Base-by-base conservation (phyloP, 441 rosid genomes). In the Erysimum pusillum region DNA sequence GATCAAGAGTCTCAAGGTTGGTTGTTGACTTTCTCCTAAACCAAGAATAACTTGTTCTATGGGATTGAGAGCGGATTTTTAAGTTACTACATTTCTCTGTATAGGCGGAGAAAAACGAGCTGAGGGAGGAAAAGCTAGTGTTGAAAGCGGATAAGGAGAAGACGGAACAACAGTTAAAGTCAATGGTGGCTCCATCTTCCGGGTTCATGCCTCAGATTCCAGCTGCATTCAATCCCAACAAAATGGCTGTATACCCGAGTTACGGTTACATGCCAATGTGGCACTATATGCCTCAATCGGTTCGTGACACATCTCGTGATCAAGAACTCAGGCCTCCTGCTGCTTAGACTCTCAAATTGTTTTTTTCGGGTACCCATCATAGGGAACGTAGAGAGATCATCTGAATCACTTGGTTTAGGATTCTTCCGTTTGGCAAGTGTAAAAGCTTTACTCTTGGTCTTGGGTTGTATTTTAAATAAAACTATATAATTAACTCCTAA, bases 291-390 rank as follows among this genome's bases (percentile, higher is more conserved):
- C 88, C 96, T 36, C 92, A 89, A 15, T 84, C 93, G 5, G 76
- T 81, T 11, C 73, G 83, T 36, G 99, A 94, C 64, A 91, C 97
- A 3, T 90, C 99, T 6, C 90, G 82, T 63, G 98, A 94, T 79
- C 92, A 91, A 61, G 92, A 92, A 84, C 88, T 87, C 56, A 84
- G 99, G 92, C 92, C 99, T 56, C 99, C 99, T 12, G 98, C 99
- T 61, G 99, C 99, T 10, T 94, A 84, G 82, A 66, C 69, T 61
- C n/a, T n/a, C n/a, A n/a, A n/a, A n/a, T n/a, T n/a, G 7, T 15
- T 20, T 49, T 4, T 31, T 11, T 48, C 46, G 12, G 61, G 52
- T 36, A 39, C 14, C 20, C 44, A 28, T 76, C n/a, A n/a, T n/a
- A 52, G 70, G 34, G 49, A 76, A 63, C 4, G 46, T 53, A 54